Base-by-base conservation (phyloP, 768 basidiomycete genomes). In the Arthromyces matolae region DNA sequence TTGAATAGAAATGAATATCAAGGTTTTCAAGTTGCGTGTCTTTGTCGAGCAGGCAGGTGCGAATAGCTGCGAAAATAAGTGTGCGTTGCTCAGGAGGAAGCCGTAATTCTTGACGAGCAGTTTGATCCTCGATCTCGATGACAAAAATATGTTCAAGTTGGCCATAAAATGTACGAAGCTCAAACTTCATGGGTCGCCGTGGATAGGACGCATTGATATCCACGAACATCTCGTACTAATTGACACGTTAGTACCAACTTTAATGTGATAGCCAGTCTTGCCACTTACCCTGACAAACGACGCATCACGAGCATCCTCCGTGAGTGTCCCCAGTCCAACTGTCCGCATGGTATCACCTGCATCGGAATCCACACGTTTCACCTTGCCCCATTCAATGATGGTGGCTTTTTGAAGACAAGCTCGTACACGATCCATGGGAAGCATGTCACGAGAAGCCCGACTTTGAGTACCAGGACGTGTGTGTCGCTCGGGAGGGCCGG, bases 191-290 rank as follows among this genome's bases (percentile, higher is more conserved):
- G 24, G 9, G 36, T 28, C 1, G n/a, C 38, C 29, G 13, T 19
- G 3, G 48, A 37, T 4, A 32, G 49, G n/a, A 40, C 19, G 62
- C 60, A 47, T 65, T 48, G 5, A 44, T 43, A 54, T 72, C 69
- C 8, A 67, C 60, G 35, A 58, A 53, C 25, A 63, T 32, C 35
- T 66, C 54, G 47, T 71, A 71, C 69, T 70, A 19, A n/a, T n/a
- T n/a, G n/a, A n/a, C n/a, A n/a, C n/a, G n/a, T n/a, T n/a, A n/a
- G n/a, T n/a, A n/a, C n/a, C n/a, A n/a, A n/a, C n/a, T n/a, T n/a
- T n/a, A n/a, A n/a, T n/a, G n/a, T n/a, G n/a, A n/a, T n/a, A n/a
- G n/a, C n/a, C n/a, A n/a, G n/a, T n/a, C n/a, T n/a, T n/a, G n/a
- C n/a, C 4, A 41, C 47, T 14, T 50, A 72, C 68, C 37, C 65